Evolutionary conservation across 257 asterid species (phyloP), one percentile per base, ranked within the genome.

Genomic region (Jaltomata sinuosa): DNA sequence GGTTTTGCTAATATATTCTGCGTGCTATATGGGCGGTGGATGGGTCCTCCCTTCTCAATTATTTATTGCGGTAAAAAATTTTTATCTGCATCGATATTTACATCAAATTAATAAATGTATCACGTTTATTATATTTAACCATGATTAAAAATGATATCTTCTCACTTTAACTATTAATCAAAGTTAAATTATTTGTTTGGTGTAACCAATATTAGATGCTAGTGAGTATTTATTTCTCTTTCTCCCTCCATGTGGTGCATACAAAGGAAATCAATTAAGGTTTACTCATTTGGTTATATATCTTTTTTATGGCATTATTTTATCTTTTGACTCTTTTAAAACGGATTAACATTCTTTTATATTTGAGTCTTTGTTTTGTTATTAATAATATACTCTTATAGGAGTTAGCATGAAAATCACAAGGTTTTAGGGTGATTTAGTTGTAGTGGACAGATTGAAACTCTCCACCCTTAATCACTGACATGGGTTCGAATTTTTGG

Each of bases 1-100:
- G 78, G 79, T 85, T 85, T 69, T 81, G 83, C 25, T 83, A n/a
- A 53, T 62, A 27, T 61, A 62, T 57, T n/a, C 64, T 69, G 85
- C 40, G 80, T 83, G 69, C 47, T 6, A 64, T n/a, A 52, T 52
- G 87, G 87, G 86, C 87, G 89, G 89, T 88, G 87, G 86, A 81
- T 86, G 89, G 86, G 87, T n/a, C 85, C 40, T 47, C 50, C 32
- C 6, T 21, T 16, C 68, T 82, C 18, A 1, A 4, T 8, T 38
- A 1, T 38, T n/a, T 27, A 59, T 50, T 25, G 29, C 67, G 59
- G 40, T 62, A 32, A 29, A 12, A 29, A 5, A n/a, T n/a, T n/a
- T 61, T 61, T 61, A 25, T 61, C 14, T 59, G 32, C 36, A 25
- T 49, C 4, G 18, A 2, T 49, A 11, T 11, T 47, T 47, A 47